Evolutionary conservation across 441 rosid species (phyloP).

Genomic region (Syzygium syzygioides): DNA sequence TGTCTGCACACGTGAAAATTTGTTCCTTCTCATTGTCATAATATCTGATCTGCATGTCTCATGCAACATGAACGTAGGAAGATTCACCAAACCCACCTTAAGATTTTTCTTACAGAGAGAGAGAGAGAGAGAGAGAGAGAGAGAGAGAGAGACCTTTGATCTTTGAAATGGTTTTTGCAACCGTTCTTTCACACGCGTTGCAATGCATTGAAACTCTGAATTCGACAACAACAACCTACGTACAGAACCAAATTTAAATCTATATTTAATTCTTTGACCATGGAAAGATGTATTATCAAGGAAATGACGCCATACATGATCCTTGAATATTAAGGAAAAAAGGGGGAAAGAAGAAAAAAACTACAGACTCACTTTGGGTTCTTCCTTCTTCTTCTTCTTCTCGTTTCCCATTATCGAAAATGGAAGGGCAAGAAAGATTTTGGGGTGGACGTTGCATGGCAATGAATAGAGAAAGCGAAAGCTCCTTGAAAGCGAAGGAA

Average conservation of each 20-base stretch:
- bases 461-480: neutral
- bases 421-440: neutral
- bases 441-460: neutral
- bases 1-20: neutral
- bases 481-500: neutral
- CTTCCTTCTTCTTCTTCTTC: conserved; percentile 13
- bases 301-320: neutral
- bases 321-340: neutral
- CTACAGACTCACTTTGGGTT: conserved; percentile 22
- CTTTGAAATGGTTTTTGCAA: conserved; percentile 51
- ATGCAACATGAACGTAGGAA: neutral
- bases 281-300: neutral
- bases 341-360: neutral
- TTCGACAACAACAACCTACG: conserved; percentile 27
- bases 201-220: conserved; percentile 60
- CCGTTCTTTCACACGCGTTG: conserved; percentile 65
- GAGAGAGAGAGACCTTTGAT: conserved; percentile 31
- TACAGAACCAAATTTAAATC: neutral
- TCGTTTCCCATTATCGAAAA: conserved; percentile 23
- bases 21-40: neutral
- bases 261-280: neutral
- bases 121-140: neutral
- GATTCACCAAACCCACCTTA: neutral
- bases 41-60: neutral
- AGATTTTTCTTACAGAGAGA: neutral